A percentile compares a stretch with the other conserved stretches of the same genome.
These are phyloP conservation scores for Grigorovia jiainica DNA, from an alignment of 805 yeast genomes.

Conservation along the genomic window DNA sequence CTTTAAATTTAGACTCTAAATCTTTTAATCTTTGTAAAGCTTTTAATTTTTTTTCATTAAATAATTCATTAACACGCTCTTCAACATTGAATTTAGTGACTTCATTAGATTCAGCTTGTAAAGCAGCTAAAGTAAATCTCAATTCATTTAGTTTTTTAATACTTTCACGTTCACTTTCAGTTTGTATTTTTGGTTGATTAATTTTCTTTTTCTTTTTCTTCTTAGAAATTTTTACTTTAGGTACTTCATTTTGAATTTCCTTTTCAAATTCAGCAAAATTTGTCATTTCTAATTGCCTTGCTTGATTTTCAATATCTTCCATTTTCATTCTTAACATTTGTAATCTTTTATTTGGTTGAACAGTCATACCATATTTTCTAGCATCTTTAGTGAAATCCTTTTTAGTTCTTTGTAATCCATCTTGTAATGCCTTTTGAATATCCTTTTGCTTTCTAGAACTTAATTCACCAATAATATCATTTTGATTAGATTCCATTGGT, in stretches of 20 bases:
- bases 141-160: slow-evolving; percentile 45
- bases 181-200: slow-evolving; percentile 8
- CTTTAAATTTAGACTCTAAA: slow-evolving; percentile 57
- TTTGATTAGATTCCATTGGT: slow-evolving; percentile 12
- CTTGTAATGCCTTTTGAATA: slow-evolving; percentile 26
- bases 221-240: slow-evolving; percentile 4
- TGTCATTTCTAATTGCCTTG: slow-evolving; percentile 76
- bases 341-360: slow-evolving; percentile 68
- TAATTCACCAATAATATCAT: slow-evolving; percentile 6
- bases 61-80: slow-evolving; percentile 42
- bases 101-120: slow-evolving; percentile 70
- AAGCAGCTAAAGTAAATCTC: slow-evolving; percentile 46
- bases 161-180: slow-evolving; percentile 40
- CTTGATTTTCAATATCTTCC: slow-evolving; percentile 79
- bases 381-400: slow-evolving; percentile 33
- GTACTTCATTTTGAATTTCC: slow-evolving; percentile 10
- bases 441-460: slow-evolving; percentile 23
- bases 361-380: slow-evolving; percentile 32
- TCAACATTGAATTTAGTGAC: slow-evolving; percentile 55
- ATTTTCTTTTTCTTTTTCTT: slow-evolving; percentile 5
- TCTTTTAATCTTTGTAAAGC: slow-evolving; percentile 67
- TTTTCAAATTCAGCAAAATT: slow-evolving; percentile 52
- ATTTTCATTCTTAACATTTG: slow-evolving; percentile 69
- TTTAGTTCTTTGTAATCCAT: slow-evolving; percentile 29
- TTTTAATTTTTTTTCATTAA: slow-evolving; percentile 49